phyloP scores from a whole-genome alignment of 495 filamentous ascomycete species.

The Sabuloglossum arenarium region DNA sequence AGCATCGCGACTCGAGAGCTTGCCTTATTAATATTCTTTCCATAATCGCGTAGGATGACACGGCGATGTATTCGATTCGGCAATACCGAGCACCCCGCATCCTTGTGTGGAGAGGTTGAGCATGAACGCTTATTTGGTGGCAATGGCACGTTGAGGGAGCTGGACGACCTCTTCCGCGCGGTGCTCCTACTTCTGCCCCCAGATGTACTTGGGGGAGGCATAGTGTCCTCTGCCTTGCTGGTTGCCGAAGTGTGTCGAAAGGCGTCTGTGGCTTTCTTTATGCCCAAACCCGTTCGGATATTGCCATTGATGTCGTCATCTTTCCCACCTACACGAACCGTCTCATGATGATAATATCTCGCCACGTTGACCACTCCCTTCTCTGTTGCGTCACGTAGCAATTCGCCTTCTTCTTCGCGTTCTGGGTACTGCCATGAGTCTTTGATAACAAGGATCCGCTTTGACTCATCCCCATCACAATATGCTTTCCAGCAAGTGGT shows the following conservation, averaged over 20 bases:
- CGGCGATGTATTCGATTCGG: slow-evolving; percentile 21
- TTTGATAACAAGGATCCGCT: slow-evolving; percentile 23
- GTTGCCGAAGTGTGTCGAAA: neutral
- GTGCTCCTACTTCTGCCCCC: too few species aligned
- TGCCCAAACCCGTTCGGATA: slow-evolving; percentile 11
- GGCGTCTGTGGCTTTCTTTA: neutral
- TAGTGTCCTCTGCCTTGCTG: neutral
- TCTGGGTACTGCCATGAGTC: too few species aligned
- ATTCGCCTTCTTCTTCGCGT: slow-evolving; percentile 24
- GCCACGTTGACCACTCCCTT: too few species aligned
- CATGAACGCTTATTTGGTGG: slow-evolving; percentile 9
- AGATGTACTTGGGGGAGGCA: too few species aligned
- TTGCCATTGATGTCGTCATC: slow-evolving; percentile 15
- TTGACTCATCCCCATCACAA: slow-evolving; percentile 16
- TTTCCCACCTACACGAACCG: too few species aligned
- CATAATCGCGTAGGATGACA: too few species aligned
- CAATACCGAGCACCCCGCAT: slow-evolving; percentile 1
- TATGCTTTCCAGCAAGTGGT: slow-evolving; percentile 28
- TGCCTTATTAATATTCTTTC: too few species aligned
- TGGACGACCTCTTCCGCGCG: too few species aligned
- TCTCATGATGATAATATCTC: too few species aligned
- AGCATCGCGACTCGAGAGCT: too few species aligned
- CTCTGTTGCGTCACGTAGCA: slow-evolving; percentile 22
- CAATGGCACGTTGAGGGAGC: slow-evolving; percentile 12
- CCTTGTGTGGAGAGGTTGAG: slow-evolving; percentile 8